Evolutionary conservation across 192 early-diverging fungal genomes (phyloP), one percentile per base, ranked within the genome.

Genomic region (Gonapodya prolifera): DNA sequence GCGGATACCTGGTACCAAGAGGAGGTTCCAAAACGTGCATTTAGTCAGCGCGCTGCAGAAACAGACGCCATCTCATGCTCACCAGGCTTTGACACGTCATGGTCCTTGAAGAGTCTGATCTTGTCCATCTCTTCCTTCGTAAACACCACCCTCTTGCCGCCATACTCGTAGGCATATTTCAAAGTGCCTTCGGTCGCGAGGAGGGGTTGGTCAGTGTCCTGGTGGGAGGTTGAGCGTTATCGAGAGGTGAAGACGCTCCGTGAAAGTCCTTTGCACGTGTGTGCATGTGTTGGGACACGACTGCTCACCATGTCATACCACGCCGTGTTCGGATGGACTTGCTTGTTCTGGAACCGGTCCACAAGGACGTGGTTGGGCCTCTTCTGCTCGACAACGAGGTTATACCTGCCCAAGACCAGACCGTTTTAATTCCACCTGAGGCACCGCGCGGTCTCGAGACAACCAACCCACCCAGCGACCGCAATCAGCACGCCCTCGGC

Each of bases 101-200:
- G 90, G 18, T 90, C 86, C 1, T 88, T 87, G 78, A 92, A 84
- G 2, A 83, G 82, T 75, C 86, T 86, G n/a, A 94, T 86, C 45
- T 85, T 75, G 0, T 79, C 75, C 16, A 91, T 69, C 36, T 95
- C 94, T 0, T 91, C 89, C 73, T 89, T 91, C 0, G 91, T 88
- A 75, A 94, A 95, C 1, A 92, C 82, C 31, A 92, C 89, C 76
- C 88, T 90, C 71, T 83, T 79, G 1, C 88, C 92, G 33, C 94
- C 94, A 83, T 89, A 92, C 32, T 78, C 77, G 84, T 86, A 94
- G 77, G 79, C 90, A 31, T 85, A 89, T 74, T 92, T 91, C 45
- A 61, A 61, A 61, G 45, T 61, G 8, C 45, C 45, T 61, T 61
- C 45, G 8, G 45, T 23, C 23, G 45, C 8, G 23, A 61, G 45